Conservation (phyloP, 2,329 filamentous ascomycete species). For the Dryadomyces sulphureus region DNA sequence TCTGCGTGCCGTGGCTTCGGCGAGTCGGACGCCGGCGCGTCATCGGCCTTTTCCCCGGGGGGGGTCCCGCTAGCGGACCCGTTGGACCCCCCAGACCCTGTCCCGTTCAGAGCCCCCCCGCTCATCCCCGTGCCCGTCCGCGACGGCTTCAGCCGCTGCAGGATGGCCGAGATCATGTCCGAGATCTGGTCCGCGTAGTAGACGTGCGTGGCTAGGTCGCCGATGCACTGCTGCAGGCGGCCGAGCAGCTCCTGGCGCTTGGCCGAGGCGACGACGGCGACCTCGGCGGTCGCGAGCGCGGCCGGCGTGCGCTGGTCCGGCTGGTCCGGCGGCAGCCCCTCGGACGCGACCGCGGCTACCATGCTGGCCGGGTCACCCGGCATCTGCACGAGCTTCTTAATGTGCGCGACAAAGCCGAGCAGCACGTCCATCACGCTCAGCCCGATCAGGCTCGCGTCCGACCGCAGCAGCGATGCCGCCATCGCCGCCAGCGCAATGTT, state of each 20-base stretch:
- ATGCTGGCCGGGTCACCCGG: conserved; percentile 21
- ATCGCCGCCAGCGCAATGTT: conserved; percentile 65
- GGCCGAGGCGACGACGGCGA: conserved; percentile 19
- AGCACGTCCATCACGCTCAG: conserved; percentile 93
- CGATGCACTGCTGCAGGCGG: conserved; percentile 68
- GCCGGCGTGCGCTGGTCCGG: conserved; percentile 15
- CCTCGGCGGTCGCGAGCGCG: conserved; percentile 18
- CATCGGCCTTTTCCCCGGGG: conserved; percentile 33
- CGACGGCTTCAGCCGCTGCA: conserved; percentile 61
- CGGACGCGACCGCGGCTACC: conserved; percentile 1
- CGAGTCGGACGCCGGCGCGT: conserved; percentile 25
- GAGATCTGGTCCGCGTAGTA: conserved; percentile 95
- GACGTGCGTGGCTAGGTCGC: conserved; percentile 82
- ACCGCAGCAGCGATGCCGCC: conserved; percentile 69
- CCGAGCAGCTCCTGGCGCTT: conserved; percentile 51
- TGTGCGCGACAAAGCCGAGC: conserved; percentile 70
- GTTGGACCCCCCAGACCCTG: conserved; percentile 24
- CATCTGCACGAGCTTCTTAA: conserved; percentile 61
- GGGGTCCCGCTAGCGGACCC: conserved; percentile 27
- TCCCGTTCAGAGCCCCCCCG: no score
- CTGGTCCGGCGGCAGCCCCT: conserved; percentile 12
- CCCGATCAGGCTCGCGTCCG: conserved; percentile 85
- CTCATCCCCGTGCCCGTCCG: no score
- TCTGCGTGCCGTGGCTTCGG: conserved; percentile 27
- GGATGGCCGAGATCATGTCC: conserved; percentile 78